Percentiles rank a stretch among this genome's conserved stretches.
Evolutionary conservation across 768 basidiomycete species (phyloP).

Genomic region (Pleurotus eryngii): DNA sequence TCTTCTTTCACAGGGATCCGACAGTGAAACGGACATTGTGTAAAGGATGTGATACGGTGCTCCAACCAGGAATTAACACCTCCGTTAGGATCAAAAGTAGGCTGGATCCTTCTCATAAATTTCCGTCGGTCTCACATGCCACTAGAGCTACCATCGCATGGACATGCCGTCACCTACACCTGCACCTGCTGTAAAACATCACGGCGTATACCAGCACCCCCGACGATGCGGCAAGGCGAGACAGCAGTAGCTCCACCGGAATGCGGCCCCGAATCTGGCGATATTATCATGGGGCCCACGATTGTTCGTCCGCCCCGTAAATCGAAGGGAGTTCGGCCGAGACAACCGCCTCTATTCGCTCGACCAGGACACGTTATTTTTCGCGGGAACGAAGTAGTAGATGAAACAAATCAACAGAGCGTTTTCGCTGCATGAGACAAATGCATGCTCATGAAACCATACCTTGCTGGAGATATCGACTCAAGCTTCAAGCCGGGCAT

Average conservation of each 20-base stretch:
- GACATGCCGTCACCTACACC: conserved; percentile 53
- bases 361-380: conserved; percentile 66
- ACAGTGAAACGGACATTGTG: conserved; percentile 80
- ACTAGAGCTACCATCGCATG: conserved; percentile 38
- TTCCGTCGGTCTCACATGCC: not conserved
- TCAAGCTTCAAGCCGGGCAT: not conserved
- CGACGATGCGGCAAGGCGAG: conserved; percentile 20
- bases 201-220: conserved; percentile 70
- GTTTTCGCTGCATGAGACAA: conserved; percentile 13
- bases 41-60: conserved; percentile 57
- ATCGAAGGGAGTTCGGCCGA: conserved; percentile 26
- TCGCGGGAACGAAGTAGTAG: conserved; percentile 51
- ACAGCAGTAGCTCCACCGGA: too few species aligned
- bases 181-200: conserved; percentile 56
- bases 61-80: conserved; percentile 68
- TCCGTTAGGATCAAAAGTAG: conserved; percentile 63
- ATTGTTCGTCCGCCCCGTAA: not conserved
- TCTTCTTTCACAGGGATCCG: conserved; percentile 56
- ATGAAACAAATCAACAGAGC: conserved; percentile 13
- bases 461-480: not conserved
- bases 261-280: too few species aligned
- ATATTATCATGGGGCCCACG: too few species aligned
- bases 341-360: conserved; percentile 58
- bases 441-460: not conserved
- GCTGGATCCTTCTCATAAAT: conserved; percentile 14